Base-by-base conservation (phyloP, 2,329 filamentous ascomycete species). In the Coleophoma cylindrospora region DNA sequence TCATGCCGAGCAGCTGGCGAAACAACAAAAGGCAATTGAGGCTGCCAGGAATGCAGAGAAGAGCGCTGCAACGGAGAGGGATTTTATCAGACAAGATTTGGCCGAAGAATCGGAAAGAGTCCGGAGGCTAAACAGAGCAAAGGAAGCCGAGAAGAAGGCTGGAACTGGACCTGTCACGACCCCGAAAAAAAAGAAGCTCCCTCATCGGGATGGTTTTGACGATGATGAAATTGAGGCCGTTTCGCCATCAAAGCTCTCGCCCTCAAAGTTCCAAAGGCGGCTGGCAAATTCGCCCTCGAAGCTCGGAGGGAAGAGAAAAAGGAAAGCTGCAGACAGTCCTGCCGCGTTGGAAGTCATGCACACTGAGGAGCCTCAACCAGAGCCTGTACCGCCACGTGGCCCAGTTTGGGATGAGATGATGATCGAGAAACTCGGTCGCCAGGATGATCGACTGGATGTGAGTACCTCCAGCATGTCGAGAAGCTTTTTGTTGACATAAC, bases 151-250 rank as follows among this genome's bases (percentile, higher is more conserved):
- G 50, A 79, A 72, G 59, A 76, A 74, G 46, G 60, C 58, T 56
- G 56, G 60, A 53, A 50, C 50, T 43, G 47, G 56, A 5, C 52
- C 49, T 22, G 14, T 69, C 0, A 75, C 72, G 1, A 89, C 86
- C 0, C 84, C 84, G 2, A 87, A 76, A 61, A 84, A 81, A 64
- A 75, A 74, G 27, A 82, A 77, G 63, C 79, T 79, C 68, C 74
- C 77, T 1, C 71, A 87, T 45, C 78, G 86, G 1, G 89, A 94
- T 66, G 89, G 89, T 0, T 94, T 94, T 59, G 87, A 91, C 48
- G 64, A 66, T 40, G 72, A 74, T 47, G 75, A 81, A 57, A 69
- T 80, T 37, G 57, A 74, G 51, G 61, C 71, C 52, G 58, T 70
- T 1, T 78, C 75, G 4, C 75, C 75, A 1, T 76, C 73, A 27